phyloP scores from a whole-genome alignment of 2,329 filamentous ascomycete species.

The Penicillium sp. region DNA sequence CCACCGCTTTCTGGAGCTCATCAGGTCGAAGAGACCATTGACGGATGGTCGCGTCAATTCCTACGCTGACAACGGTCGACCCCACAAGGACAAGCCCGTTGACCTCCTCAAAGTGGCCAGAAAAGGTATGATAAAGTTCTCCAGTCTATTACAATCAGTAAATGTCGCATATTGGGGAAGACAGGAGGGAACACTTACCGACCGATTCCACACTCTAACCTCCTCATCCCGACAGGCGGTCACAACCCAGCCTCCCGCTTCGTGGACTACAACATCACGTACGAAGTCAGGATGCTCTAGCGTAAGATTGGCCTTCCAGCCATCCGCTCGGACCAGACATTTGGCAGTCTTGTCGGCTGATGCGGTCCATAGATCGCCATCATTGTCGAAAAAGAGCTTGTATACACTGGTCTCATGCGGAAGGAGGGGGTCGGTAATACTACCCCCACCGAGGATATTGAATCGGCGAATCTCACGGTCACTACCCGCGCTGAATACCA shows the following conservation, averaged over 20 bases:
- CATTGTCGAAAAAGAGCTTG: constrained; percentile 67
- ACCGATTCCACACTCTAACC: constrained; percentile 79
- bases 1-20: constrained; percentile 56
- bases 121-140: constrained; percentile 67
- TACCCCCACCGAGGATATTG: constrained; percentile 30
- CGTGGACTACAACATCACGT: constrained; percentile 68
- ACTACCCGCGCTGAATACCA: constrained; percentile 75
- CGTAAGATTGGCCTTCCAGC: constrained; percentile 67
- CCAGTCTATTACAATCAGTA: constrained; percentile 54
- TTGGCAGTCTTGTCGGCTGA: constrained; percentile 87
- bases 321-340: constrained; percentile 65
- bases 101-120: constrained; percentile 90
- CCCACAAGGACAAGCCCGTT: constrained; percentile 68
- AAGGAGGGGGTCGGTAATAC: constrained; percentile 59
- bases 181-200: constrained; percentile 33
- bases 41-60: constrained; percentile 85
- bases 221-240: constrained; percentile 91
- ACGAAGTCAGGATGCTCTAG: constrained; percentile 87
- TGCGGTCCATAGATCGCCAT: constrained; percentile 82
- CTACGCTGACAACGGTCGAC: constrained; percentile 66
- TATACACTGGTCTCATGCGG: constrained; percentile 92
- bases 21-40: constrained; percentile 69
- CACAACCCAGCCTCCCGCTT: constrained; percentile 70
- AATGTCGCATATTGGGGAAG: background rate
- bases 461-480: constrained; percentile 74